These are phyloP conservation scores for Thelephora terrestris DNA, from an alignment of 1,284 basidiomycete genomes.

Conservation along the genomic window DNA sequence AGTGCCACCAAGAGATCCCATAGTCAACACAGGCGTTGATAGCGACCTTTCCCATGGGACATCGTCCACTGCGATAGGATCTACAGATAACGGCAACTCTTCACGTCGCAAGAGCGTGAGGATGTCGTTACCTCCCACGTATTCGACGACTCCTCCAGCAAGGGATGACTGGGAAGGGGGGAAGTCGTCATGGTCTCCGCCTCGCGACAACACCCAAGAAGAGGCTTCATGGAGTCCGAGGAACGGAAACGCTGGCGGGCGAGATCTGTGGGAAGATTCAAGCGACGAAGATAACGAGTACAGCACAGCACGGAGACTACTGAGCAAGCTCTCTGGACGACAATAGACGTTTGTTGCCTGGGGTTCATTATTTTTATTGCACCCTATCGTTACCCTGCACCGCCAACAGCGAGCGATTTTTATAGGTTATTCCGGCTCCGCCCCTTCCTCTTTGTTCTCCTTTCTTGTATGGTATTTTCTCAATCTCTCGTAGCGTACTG, in stretches of 20 bases:
- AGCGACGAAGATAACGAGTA: conserved; percentile 67
- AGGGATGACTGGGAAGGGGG: conserved; percentile 31
- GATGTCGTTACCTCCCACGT: conserved; percentile 62
- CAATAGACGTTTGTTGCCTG: background rate
- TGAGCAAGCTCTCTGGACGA: conserved; percentile 32
- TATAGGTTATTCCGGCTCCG: background rate
- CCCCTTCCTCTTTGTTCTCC: background rate
- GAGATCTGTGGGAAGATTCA: conserved; percentile 59
- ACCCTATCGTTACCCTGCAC: background rate
- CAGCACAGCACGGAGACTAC: conserved; percentile 39
- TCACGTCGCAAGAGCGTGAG: conserved; percentile 62
- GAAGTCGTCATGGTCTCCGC: conserved; percentile 13
- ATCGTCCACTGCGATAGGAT: conserved; percentile 13
- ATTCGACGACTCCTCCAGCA: conserved; percentile 58
- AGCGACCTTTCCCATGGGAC: conserved; percentile 20
- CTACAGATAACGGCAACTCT: conserved; percentile 13
- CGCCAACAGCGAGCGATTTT: too few relatives aligned
- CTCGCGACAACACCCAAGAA: conserved; percentile 1
- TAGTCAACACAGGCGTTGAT: conserved; percentile 7
- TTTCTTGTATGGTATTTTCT: conserved; percentile 1
- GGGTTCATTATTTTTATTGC: background rate
- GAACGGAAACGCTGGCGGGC: conserved; percentile 15
- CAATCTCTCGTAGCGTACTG: background rate
- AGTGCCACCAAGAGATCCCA: conserved; percentile 15
- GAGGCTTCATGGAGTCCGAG: conserved; percentile 18